Evolutionary conservation across 1,284 basidiomycete species (phyloP), one percentile per base, ranked within the genome.

Genomic region (Bjerkandera adusta): DNA sequence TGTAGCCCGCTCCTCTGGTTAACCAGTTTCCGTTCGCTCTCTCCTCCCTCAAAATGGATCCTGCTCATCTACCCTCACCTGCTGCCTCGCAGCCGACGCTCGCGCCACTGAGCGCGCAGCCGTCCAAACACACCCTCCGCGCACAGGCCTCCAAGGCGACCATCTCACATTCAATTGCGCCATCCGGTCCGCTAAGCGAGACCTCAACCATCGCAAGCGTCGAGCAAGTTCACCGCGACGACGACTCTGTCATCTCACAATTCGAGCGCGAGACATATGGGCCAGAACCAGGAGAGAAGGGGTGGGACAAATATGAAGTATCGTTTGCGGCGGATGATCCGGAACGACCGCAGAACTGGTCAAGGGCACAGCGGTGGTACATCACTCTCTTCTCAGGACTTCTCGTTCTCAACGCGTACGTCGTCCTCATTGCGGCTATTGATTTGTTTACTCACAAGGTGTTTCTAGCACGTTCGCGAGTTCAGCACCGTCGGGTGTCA

Each of bases 381-480:
- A 64, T 90, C 20, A 90, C 87, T 2, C 55, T 68, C 24, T 56
- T 81, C 3, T 76, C 71, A 2, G 81, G 83, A 37, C 36, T 85
- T 0, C 72, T 90, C 35, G 79, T 89, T 13, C 68, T 90, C 50
- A 85, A 85, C 60, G 83, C 83, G 75, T 78, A 51, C 35, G 76
- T 68, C 3, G 35, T 22, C 3, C 22, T 27, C 25, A 7, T 13
- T 13, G 13, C 12, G 16, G 20, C 20, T 18, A 6, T 4, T 11
- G 25, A 18, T 3, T 11, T 16, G 27, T 4, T 20, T 4, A 6
- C 41, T 40, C 27, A 36, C 48, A 51, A 21, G 36, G 4, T 25
- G 30, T 30, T 61, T 33, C 3, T 39, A 79, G 77, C 42, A 79
- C 85, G 0, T 86, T 86, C 49, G 75, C 84, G 7, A 76, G 82